These are phyloP conservation scores for Eucalyptus caleyi DNA, from an alignment of 345 rosid genomes.

Conservation along the genomic window DNA sequence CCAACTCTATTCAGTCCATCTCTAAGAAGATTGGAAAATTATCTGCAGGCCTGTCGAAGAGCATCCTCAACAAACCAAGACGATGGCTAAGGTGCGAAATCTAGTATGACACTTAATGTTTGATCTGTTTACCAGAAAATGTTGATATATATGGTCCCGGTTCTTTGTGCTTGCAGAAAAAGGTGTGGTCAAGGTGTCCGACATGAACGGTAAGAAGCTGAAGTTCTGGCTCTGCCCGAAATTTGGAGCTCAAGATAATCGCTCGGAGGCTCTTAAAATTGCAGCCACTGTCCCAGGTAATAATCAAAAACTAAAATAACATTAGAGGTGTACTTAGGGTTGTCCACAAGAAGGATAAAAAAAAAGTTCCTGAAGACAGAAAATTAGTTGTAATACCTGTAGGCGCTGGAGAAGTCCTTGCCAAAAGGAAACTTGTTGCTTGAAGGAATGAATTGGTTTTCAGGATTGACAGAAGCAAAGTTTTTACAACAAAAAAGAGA, in stretches of 20 bases:
- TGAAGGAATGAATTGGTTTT: not conserved
- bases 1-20: not conserved
- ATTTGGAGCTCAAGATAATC: not conserved
- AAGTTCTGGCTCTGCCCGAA: not conserved
- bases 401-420: not conserved
- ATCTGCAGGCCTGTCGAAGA: not conserved
- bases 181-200: slow-evolving; percentile 8
- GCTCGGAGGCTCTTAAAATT: slow-evolving; percentile 6
- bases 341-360: not conserved
- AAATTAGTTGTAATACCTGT: not conserved
- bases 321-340: not conserved
- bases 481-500: not conserved
- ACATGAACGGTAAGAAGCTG: not conserved
- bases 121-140: not conserved
- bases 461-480: not conserved
- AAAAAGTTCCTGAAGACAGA: not conserved
- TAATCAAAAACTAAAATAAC: not conserved
- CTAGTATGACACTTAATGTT: not conserved
- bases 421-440: not conserved
- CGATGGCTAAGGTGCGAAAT: not conserved
- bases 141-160: not conserved
- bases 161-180: slow-evolving; percentile 5
- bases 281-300: slow-evolving; percentile 1
- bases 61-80: not conserved
- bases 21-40: not conserved